A percentile compares a stretch with the other conserved stretches of the same genome.
These are phyloP conservation scores for Phytophthora idaei DNA, from an alignment of 352 stramenopile genomes.

Conservation along the genomic window DNA sequence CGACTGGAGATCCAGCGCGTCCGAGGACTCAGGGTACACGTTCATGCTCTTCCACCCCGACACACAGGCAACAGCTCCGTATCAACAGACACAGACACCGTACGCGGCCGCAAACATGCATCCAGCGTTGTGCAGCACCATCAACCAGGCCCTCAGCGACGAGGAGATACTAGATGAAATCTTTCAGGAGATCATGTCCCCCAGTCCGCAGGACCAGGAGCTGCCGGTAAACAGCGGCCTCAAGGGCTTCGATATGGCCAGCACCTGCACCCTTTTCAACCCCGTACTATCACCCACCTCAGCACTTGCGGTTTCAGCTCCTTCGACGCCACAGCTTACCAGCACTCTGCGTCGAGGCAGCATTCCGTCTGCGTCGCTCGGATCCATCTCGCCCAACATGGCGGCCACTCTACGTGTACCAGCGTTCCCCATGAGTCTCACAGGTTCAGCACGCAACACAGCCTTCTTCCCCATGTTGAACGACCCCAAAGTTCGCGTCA, in stretches of 20 bases:
- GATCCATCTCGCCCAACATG: constrained; percentile 41
- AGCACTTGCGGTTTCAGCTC: constrained; percentile 14
- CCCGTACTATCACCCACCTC: constrained; percentile 22
- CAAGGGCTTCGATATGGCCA: not conserved
- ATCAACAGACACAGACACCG: constrained; percentile 12
- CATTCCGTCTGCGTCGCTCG: constrained; percentile 30
- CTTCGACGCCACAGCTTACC: constrained; percentile 38
- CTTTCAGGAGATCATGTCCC: constrained; percentile 46
- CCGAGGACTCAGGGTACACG: constrained; percentile 26
- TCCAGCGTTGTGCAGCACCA: constrained; percentile 6
- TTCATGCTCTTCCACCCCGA: constrained; percentile 38
- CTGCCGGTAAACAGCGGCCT: constrained; percentile 9
- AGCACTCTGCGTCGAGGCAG: constrained; percentile 29
- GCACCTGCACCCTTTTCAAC: constrained; percentile 17
- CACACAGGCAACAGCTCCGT: constrained; percentile 10
- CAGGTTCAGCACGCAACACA: constrained; percentile 14
- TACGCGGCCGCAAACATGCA: constrained; percentile 14
- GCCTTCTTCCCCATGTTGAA: constrained; percentile 32
- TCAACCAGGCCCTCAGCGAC: constrained; percentile 41
- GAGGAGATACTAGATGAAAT: constrained; percentile 53
- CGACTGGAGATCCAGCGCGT: constrained; percentile 30
- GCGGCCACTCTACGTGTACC: constrained; percentile 27
- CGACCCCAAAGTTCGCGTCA: constrained; percentile 32
- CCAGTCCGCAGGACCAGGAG: constrained; percentile 26
- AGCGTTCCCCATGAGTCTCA: constrained; percentile 22